Evolutionary conservation across 208 protist genomes (phyloP).

Genomic region (Phytomonas francai): DNA sequence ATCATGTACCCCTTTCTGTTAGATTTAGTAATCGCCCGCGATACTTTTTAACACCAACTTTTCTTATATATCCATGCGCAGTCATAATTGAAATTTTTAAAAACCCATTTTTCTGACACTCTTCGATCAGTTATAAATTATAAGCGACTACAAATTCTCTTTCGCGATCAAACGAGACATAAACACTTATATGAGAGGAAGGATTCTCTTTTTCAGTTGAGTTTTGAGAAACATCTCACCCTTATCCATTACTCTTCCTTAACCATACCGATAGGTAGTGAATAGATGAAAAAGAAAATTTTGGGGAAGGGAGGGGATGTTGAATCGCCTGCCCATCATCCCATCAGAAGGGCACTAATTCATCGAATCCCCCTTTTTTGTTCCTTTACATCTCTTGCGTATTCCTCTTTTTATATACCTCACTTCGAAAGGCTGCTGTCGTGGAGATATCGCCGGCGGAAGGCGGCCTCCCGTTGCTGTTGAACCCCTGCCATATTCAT

Average conservation of each 20-base stretch:
- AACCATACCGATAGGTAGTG: not conserved
- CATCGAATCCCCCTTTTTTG: not conserved
- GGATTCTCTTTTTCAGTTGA: not conserved
- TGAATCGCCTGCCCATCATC: not conserved
- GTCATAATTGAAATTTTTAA: not conserved
- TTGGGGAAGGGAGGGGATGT: not conserved
- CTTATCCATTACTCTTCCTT: not conserved
- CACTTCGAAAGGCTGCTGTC: slow-evolving; percentile 38
- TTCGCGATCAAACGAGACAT: not conserved
- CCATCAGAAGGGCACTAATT: not conserved
- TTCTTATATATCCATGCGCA: not conserved
- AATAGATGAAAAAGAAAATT: slow-evolving; percentile 5
- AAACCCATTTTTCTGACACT: not conserved
- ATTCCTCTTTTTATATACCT: not conserved
- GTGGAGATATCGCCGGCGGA: slow-evolving; percentile 75
- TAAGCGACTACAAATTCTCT: not conserved
- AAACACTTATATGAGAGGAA: not conserved
- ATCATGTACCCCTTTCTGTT: not conserved
- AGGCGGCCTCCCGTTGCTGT: slow-evolving; percentile 75
- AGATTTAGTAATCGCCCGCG: not conserved
- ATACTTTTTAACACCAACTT: not conserved
- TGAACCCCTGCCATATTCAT: slow-evolving; percentile 60
- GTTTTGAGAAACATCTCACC: not conserved
- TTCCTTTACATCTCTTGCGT: not conserved
- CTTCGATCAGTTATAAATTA: not conserved